These are phyloP conservation scores for Scheffersomyces stambukii DNA, from an alignment of 1,139 yeast genomes.

Conservation along the genomic window DNA sequence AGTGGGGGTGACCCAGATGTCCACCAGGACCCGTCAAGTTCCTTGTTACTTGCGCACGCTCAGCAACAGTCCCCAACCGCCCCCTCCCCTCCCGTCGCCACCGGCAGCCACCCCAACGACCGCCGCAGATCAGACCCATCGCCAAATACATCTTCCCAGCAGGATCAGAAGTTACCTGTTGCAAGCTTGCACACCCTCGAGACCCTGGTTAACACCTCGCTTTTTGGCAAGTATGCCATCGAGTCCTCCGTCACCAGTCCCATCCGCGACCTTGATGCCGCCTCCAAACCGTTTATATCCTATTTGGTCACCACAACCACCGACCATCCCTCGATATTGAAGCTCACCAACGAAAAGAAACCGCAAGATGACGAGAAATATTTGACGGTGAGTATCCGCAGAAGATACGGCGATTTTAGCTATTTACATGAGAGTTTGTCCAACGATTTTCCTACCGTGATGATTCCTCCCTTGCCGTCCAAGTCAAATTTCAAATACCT, in stretches of 20 bases:
- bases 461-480: slow-evolving; percentile 93
- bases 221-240: slow-evolving; percentile 24
- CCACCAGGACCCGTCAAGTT: no score
- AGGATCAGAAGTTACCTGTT: no score
- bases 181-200: no score
- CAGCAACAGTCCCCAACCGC: not conserved
- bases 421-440: slow-evolving; percentile 69
- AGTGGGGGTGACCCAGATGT: no score
- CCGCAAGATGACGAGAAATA: slow-evolving; percentile 15
- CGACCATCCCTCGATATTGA: slow-evolving; percentile 40
- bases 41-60: no score
- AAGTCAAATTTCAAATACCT: slow-evolving; percentile 87
- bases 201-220: slow-evolving; percentile 8
- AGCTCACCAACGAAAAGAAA: slow-evolving; percentile 20
- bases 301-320: slow-evolving; percentile 70
- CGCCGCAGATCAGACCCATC: not conserved
- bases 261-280: slow-evolving; percentile 68
- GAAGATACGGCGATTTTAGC: slow-evolving; percentile 81
- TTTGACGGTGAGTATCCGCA: slow-evolving; percentile 52
- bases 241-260: slow-evolving; percentile 62
- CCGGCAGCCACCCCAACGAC: slow-evolving; percentile 1
- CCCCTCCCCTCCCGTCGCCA: slow-evolving; percentile 2
- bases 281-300: slow-evolving; percentile 77
- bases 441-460: slow-evolving; percentile 77
- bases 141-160: no score